Conservation (phyloP, 208 protist species). For the Trypanosoma caninum region DNA sequence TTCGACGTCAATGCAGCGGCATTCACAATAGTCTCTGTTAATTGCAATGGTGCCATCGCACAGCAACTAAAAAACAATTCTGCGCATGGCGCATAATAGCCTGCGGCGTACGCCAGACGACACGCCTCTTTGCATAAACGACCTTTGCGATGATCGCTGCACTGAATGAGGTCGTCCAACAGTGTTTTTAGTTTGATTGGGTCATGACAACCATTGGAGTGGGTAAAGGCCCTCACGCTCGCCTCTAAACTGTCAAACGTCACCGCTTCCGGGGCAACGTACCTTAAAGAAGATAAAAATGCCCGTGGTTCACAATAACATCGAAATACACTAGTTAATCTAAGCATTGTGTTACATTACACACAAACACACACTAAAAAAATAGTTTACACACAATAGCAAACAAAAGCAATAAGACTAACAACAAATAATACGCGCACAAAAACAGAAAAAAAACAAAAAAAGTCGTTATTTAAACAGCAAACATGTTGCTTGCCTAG, state of each 20-base stretch:
- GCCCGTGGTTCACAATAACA: conserved; percentile 3
- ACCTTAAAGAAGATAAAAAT: background rate
- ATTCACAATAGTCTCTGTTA: conserved; percentile 23
- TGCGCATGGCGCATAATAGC: conserved; percentile 26
- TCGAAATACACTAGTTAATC: background rate
- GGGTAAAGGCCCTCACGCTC: conserved; percentile 3
- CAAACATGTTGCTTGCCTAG: no score
- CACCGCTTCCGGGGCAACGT: background rate
- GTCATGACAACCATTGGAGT: background rate
- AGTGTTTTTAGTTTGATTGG: conserved; percentile 7
- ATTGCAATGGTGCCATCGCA: conserved; percentile 1
- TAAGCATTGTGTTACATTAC: conserved; percentile 12
- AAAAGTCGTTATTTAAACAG: background rate
- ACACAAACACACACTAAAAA: background rate
- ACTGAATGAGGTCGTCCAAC: conserved; percentile 23
- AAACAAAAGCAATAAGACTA: background rate
- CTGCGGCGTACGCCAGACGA: conserved; percentile 22
- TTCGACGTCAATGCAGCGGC: conserved; percentile 17
- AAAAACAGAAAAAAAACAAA: background rate
- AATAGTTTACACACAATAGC: background rate
- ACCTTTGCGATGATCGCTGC: conserved; percentile 17
- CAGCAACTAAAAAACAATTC: conserved; percentile 34
- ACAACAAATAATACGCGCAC: background rate
- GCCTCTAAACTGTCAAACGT: conserved; percentile 16
- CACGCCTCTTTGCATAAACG: conserved; percentile 25